Evolutionary conservation across 208 protist species (phyloP).

Genomic region (Acanthamoeba lenticulata): DNA sequence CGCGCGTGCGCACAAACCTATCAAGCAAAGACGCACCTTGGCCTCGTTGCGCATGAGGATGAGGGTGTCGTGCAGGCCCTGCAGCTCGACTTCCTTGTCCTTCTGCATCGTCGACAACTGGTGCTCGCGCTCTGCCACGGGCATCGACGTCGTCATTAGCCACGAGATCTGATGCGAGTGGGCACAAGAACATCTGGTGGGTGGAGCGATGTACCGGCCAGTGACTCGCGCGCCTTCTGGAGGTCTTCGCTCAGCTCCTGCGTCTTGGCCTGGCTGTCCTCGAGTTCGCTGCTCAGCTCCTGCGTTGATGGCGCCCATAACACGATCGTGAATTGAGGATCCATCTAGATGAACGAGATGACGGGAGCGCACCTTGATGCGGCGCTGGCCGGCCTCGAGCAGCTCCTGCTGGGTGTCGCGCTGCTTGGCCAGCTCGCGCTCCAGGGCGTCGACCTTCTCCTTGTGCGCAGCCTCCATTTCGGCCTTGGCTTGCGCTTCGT

Average conservation of each 20-base stretch:
- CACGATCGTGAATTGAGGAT: neutral
- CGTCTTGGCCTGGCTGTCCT: neutral
- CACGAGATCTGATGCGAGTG: neutral
- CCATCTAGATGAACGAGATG: too few relatives aligned
- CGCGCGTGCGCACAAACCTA: neutral
- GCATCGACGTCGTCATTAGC: neutral
- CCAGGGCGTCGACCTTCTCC: slow-evolving; percentile 1
- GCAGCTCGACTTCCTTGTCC: slow-evolving; percentile 23
- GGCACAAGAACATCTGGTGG: neutral
- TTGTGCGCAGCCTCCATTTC: slow-evolving; percentile 22
- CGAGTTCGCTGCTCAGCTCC: neutral
- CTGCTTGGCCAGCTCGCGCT: neutral
- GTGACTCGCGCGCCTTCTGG: neutral
- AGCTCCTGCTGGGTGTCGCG: neutral
- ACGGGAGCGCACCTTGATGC: neutral
- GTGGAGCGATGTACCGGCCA: neutral
- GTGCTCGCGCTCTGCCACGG: neutral
- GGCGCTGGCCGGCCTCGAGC: slow-evolving; percentile 17
- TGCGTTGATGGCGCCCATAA: neutral
- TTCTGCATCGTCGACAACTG: neutral
- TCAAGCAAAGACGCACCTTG: neutral
- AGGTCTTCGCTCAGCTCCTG: neutral
- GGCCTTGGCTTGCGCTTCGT: neutral
- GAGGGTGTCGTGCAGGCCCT: slow-evolving; percentile 15
- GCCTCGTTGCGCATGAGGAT: neutral